Evolutionary conservation across 192 early-diverging fungal species (phyloP).

Genomic region (Helicostylum pulchrum): DNA sequence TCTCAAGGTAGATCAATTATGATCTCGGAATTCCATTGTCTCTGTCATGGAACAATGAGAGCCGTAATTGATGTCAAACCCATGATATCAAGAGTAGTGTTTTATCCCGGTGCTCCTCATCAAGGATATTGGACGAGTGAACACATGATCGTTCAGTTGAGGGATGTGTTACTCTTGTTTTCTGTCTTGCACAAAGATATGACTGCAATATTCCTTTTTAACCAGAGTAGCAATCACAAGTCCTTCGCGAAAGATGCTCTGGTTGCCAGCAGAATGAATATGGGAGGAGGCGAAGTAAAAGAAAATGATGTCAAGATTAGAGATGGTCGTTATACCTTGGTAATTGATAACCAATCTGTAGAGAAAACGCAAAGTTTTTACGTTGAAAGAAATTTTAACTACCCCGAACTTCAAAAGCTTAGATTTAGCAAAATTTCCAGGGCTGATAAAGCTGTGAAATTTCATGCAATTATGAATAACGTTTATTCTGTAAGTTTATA

Average conservation of each 20-base stretch:
- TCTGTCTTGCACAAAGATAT: constrained; percentile 7
- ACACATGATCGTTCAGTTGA: background rate
- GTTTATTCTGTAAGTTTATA: no score
- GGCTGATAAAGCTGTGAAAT: no score
- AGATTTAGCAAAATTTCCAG: no score
- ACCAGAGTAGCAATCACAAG: constrained; percentile 29
- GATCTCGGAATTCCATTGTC: background rate
- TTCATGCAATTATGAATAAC: no score
- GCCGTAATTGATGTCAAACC: no score
- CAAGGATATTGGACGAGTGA: background rate
- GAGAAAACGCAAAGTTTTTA: no score
- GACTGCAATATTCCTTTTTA: constrained; percentile 31
- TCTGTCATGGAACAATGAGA: background rate
- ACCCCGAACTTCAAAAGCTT: no score
- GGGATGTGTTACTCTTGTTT: constrained; percentile 13
- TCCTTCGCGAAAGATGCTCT: constrained; percentile 25
- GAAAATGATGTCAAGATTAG: constrained; percentile 1
- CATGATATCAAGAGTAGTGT: background rate
- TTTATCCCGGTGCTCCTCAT: background rate
- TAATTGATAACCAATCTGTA: no score
- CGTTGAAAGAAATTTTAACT: no score
- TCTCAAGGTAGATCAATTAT: no score
- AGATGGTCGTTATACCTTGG: no score
- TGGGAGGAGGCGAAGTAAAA: no score
- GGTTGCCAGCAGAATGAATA: constrained; percentile 29